Percentiles rank a stretch among this genome's conserved stretches.
phyloP scores from a whole-genome alignment of 2,329 filamentous ascomycete genomes.

The Aspergillus ochraceoroseus region DNA sequence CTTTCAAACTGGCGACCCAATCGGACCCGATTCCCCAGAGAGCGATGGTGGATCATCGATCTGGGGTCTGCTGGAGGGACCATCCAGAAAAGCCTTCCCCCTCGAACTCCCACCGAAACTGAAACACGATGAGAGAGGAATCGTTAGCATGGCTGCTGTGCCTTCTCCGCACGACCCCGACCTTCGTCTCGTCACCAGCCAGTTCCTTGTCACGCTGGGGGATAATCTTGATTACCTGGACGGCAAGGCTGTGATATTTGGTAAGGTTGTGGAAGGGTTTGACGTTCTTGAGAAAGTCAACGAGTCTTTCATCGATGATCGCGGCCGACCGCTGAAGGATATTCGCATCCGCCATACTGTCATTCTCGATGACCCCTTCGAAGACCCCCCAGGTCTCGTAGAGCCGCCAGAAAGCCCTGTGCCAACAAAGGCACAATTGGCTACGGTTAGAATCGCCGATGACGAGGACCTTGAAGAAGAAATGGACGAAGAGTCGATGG shows the following conservation, averaged over 20 bases:
- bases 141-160: conserved; percentile 95
- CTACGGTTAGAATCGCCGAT: conserved; percentile 85
- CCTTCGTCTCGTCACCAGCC: conserved; percentile 74
- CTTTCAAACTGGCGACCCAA: conserved; percentile 90
- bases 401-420: conserved; percentile 75
- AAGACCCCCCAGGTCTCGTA: conserved; percentile 70
- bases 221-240: conserved; percentile 87
- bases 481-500: conserved; percentile 72
- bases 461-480: conserved; percentile 77
- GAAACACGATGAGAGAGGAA: conserved; percentile 83
- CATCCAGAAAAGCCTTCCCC: conserved; percentile 69
- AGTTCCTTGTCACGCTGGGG: conserved; percentile 89
- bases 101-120: conserved; percentile 82
- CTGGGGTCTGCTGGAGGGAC: conserved; percentile 73
- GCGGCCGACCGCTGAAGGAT: conserved; percentile 82
- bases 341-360: conserved; percentile 92
- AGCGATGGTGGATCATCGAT: conserved; percentile 92
- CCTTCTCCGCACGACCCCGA: conserved; percentile 72
- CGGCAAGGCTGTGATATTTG: conserved; percentile 90
- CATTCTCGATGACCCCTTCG: conserved; percentile 84
- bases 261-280: conserved; percentile 92
- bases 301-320: conserved; percentile 76
- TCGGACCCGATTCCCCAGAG: conserved; percentile 74
- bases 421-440: conserved; percentile 77
- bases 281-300: conserved; percentile 93